A percentile compares a stretch with the other conserved stretches of the same genome.
phyloP scores from a whole-genome alignment of 1,139 yeast genomes.

The Komagataea norvegica region DNA sequence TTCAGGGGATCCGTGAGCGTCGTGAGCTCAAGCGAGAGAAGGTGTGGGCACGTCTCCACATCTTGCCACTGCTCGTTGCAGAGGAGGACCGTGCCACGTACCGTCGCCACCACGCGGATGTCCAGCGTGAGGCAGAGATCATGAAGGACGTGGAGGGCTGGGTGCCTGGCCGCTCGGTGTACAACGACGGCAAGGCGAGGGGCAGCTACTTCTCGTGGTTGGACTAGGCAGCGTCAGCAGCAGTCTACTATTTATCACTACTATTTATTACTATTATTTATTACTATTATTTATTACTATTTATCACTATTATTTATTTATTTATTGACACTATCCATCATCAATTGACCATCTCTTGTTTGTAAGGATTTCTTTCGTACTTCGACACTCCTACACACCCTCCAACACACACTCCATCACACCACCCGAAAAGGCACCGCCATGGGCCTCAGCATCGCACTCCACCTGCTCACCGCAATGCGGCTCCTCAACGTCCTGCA shows the following conservation, averaged over 20 bases:
- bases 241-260: constrained; percentile 10
- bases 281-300: neutral
- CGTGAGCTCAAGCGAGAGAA: constrained; percentile 74
- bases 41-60: constrained; percentile 69
- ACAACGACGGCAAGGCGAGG: constrained; percentile 35
- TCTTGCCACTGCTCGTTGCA: constrained; percentile 73
- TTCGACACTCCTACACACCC: neutral
- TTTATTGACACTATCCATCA: neutral
- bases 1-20: constrained; percentile 69
- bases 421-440: neutral
- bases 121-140: constrained; percentile 62
- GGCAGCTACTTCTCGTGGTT: constrained; percentile 20
- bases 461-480: constrained; percentile 9
- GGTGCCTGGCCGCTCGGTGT: constrained; percentile 47
- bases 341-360: no score
- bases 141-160: constrained; percentile 57
- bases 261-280: constrained; percentile 1
- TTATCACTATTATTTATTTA: constrained; percentile 4
- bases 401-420: neutral
- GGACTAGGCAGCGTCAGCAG: constrained; percentile 2
- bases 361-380: neutral
- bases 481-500: constrained; percentile 41
- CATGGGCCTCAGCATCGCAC: neutral
- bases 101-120: constrained; percentile 64
- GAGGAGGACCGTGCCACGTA: constrained; percentile 79